A percentile compares a stretch with the other conserved stretches of the same genome.
Conservation (phyloP, 345 rosid genomes). For the Lagerstroemia speciosa region DNA sequence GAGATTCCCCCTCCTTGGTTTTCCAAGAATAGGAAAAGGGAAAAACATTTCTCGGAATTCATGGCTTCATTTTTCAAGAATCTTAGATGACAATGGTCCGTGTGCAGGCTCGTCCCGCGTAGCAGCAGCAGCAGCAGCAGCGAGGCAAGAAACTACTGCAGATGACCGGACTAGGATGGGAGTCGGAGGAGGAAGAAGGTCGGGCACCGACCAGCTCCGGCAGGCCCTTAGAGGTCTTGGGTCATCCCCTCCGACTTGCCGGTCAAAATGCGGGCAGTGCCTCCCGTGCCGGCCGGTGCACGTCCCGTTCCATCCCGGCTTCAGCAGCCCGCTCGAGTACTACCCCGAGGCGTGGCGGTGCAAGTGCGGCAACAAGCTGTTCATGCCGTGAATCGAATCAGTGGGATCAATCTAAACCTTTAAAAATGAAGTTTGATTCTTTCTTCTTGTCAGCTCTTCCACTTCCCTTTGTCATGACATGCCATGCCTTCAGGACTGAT, state of each 20-base stretch:
- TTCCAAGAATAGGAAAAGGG: conserved; percentile 4
- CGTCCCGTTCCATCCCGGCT: conserved; percentile 78
- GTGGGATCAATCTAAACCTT: no score
- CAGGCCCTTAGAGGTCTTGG: conserved; percentile 52
- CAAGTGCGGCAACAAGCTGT: conserved; percentile 77
- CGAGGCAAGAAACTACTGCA: neutral
- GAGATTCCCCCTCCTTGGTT: neutral
- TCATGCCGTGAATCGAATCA: conserved; percentile 41
- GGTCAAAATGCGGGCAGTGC: conserved; percentile 83
- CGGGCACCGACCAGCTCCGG: conserved; percentile 19
- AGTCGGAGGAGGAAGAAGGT: neutral
- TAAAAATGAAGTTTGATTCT: no score
- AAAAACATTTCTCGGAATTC: no score
- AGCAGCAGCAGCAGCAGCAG: neutral
- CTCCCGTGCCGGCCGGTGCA: conserved; percentile 79
- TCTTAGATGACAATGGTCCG: neutral
- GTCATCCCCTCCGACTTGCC: conserved; percentile 68
- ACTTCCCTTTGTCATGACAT: no score
- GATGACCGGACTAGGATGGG: neutral
- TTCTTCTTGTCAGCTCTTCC: no score
- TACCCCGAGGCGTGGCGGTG: conserved; percentile 99
- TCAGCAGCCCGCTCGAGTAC: conserved; percentile 62
- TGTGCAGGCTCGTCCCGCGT: neutral
- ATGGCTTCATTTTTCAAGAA: neutral
- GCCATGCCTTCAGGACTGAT: no score